Evolutionary conservation across 192 early-diverging fungal species (phyloP), one percentile per base, ranked within the genome.

Genomic region (Linnemannia hyalina): DNA sequence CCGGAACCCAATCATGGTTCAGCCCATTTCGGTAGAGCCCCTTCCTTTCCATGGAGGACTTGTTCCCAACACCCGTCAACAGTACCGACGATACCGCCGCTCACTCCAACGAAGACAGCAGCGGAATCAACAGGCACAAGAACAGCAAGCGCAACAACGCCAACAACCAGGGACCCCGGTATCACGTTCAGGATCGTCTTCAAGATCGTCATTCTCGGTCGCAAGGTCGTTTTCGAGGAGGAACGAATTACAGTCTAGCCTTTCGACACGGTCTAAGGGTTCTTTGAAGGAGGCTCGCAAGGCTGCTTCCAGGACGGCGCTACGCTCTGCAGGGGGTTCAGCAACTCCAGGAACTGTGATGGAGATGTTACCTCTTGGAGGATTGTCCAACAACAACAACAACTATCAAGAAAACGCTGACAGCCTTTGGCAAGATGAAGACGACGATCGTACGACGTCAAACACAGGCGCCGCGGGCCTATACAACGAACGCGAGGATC

Each of bases 11-110:
- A 38, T 65, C 6, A 22, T 47, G 36, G 79, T 81, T 18, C 84
- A 86, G 49, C 79, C 84, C 32, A 86, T 86, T 70, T 86, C 83
- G 44, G 77, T 81, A 23, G 83, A 86, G 42, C 83, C 83, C 2
- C 46, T 86, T 4, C 73, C 74, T 0, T 86, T 78, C 76, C 83
- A 86, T 77, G 83, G 83, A 20, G 79, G 47, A 6, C 60, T 86
- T 23, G 83, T 86, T 3, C 78, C 83, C 5, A 76, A 75, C 32
- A 86, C 79, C 2, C 47, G 54, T n/a, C 71, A 69, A 38, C 22
- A 86, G 29, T 77, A 55, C 36, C 47, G 57, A n/a, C 69, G 75
- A 32, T 86, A 86, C 38, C 79, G 73, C 13, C 75, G 83, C 0
- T 70, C 60, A 3, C 47, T 81, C 46, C 46, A 42, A 7, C 10